Conservation (phyloP, 2,329 filamentous ascomycete genomes). For the Ophiostoma pallidulum region DNA sequence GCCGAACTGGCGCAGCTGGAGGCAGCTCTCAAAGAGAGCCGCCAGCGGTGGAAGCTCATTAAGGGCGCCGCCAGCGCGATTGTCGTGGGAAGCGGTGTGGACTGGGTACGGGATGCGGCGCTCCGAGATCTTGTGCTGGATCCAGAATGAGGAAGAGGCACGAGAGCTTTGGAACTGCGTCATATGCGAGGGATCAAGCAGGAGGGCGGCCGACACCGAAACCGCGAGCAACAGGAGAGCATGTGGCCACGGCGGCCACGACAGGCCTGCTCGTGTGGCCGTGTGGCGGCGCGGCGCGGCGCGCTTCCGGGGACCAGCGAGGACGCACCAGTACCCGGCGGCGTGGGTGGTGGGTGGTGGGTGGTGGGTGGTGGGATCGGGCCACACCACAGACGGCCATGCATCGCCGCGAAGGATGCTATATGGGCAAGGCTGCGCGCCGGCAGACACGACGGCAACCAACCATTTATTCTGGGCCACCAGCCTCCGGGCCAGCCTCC, state of each 20-base stretch:
- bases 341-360: no score
- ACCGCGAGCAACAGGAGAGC: no score
- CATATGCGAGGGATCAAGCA: background rate
- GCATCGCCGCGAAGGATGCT: background rate
- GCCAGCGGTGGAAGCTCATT: slow-evolving; percentile 61
- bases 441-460: background rate
- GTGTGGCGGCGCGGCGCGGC: no score
- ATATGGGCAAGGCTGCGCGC: background rate
- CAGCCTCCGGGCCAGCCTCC: no score
- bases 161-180: background rate
- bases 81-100: slow-evolving; percentile 70
- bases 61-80: slow-evolving; percentile 72
- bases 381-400: background rate
- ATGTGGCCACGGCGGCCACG: no score
- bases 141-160: slow-evolving; percentile 30
- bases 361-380: no score
- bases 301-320: background rate
- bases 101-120: slow-evolving; percentile 64
- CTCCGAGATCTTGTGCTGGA: slow-evolving; percentile 66
- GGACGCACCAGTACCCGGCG: background rate
- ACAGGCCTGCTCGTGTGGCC: no score
- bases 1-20: slow-evolving; percentile 51
- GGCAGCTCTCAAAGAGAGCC: slow-evolving; percentile 49
- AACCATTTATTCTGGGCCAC: no score
- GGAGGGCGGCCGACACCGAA: no score